Evolutionary conservation across 1,139 yeast genomes (phyloP).

Genomic region (Kodamaea plutei): DNA sequence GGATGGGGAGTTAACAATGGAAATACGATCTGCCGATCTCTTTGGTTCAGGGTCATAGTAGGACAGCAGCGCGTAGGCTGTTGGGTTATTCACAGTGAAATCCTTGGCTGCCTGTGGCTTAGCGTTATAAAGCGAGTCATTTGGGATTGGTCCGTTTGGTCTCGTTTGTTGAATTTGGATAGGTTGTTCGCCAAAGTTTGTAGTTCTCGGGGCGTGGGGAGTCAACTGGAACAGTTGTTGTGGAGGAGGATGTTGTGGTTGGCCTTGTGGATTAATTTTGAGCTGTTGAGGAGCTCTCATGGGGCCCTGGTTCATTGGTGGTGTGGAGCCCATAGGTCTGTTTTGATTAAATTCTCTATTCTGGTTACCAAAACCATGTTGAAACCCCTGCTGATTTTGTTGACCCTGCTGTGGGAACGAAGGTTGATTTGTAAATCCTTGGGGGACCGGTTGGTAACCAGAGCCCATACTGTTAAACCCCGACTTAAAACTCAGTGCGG

Average conservation of each 20-base stretch:
- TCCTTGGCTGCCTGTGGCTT: slow-evolving; percentile 35
- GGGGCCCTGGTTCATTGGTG: no score
- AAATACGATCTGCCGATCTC: slow-evolving; percentile 8
- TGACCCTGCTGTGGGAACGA: no score
- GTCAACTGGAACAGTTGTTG: slow-evolving; percentile 4
- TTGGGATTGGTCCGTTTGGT: slow-evolving; percentile 5
- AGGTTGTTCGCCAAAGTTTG: slow-evolving; percentile 9
- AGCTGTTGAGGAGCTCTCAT: slow-evolving; percentile 1
- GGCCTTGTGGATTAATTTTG: not conserved
- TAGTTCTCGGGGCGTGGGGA: slow-evolving; percentile 7
- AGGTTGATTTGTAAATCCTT: no score
- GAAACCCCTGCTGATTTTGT: no score
- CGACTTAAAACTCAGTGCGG: no score
- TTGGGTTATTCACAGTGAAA: slow-evolving; percentile 21
- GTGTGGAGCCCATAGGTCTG: not conserved
- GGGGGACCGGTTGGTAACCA: no score
- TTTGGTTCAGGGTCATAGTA: slow-evolving; percentile 10
- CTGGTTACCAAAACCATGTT: no score
- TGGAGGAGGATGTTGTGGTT: no score
- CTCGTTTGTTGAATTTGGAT: not conserved
- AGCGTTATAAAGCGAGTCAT: slow-evolving; percentile 29
- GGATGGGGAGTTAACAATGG: slow-evolving; percentile 18
- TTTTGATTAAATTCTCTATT: not conserved
- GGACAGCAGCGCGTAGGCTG: slow-evolving; percentile 8
- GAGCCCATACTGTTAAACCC: no score